These are phyloP conservation scores for Termitomyces bulborhizus DNA, from an alignment of 768 basidiomycete genomes.

Conservation along the genomic window DNA sequence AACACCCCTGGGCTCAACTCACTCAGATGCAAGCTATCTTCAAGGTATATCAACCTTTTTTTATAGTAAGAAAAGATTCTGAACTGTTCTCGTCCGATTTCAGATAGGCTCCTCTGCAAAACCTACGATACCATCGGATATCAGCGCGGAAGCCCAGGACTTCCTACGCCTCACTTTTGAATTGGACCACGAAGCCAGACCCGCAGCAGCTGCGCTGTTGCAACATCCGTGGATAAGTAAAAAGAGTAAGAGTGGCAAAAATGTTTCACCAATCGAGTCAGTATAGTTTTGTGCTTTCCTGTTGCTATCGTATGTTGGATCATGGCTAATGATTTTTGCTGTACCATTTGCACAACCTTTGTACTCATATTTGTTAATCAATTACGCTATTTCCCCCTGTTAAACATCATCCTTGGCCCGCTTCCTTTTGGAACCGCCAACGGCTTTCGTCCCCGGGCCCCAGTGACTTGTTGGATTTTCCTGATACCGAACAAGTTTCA, in stretches of 20 bases:
- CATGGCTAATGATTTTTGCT: conserved; percentile 4
- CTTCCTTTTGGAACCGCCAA: conserved; percentile 34
- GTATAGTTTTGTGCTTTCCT: conserved; percentile 8
- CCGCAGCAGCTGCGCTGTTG: conserved; percentile 71
- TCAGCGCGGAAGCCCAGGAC: conserved; percentile 80
- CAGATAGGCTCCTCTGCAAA: conserved; percentile 91
- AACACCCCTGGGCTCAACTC: conserved; percentile 92
- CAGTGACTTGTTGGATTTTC: conserved; percentile 88
- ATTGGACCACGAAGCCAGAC: conserved; percentile 73
- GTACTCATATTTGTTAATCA: not conserved
- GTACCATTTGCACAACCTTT: conserved; percentile 2
- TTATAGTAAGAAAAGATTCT: not conserved
- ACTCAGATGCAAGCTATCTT: conserved; percentile 99
- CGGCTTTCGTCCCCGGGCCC: conserved; percentile 78
- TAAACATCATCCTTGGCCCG: conserved; percentile 22
- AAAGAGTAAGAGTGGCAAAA: conserved; percentile 23
- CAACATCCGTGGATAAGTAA: conserved; percentile 66
- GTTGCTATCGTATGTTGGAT: conserved; percentile 1
- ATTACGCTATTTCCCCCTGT: not conserved
- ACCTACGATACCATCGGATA: conserved; percentile 87
- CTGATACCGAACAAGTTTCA: conserved; percentile 86
- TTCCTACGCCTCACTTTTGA: conserved; percentile 87
- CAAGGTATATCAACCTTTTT: conserved; percentile 47
- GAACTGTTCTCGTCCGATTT: not conserved
- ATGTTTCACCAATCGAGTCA: conserved; percentile 3